phyloP scores from a whole-genome alignment of 306 rosid species.

The Cucurbita ficifolia region DNA sequence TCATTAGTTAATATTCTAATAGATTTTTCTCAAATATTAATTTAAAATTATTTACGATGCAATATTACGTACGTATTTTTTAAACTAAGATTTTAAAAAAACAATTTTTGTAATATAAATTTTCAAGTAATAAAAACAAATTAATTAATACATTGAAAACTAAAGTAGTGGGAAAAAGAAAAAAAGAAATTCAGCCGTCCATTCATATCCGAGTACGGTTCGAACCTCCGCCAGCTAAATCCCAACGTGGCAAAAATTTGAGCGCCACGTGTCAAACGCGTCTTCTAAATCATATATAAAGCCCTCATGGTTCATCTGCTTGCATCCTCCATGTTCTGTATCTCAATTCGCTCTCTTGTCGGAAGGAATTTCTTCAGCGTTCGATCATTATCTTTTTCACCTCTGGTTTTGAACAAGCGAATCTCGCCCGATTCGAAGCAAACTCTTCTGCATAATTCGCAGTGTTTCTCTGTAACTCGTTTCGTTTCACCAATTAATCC shows the following conservation, averaged over 20 bases:
- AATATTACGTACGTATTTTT: too few relatives aligned
- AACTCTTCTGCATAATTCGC: not conserved
- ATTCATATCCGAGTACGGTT: too few relatives aligned
- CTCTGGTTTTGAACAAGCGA: not conserved
- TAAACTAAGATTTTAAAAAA: too few relatives aligned
- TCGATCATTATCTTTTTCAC: constrained; percentile 13
- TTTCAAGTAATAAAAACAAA: too few relatives aligned
- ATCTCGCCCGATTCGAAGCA: constrained; percentile 1
- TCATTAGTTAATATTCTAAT: too few relatives aligned
- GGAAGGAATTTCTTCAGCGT: constrained; percentile 2
- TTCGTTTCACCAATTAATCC: constrained; percentile 2
- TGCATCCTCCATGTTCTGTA: constrained; percentile 18
- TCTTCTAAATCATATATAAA: not conserved
- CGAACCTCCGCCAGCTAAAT: not conserved
- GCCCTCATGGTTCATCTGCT: not conserved
- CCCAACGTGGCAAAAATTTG: not conserved
- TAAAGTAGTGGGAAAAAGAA: too few relatives aligned
- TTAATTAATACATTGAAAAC: not conserved
- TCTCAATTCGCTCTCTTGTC: constrained; percentile 19
- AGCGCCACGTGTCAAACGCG: not conserved
- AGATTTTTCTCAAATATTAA: too few relatives aligned
- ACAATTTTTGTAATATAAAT: too few relatives aligned
- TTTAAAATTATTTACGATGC: too few relatives aligned
- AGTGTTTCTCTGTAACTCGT: not conserved
- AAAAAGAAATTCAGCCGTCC: too few relatives aligned